Base-by-base conservation (phyloP, 768 basidiomycete genomes). In the Amanita phalloides region DNA sequence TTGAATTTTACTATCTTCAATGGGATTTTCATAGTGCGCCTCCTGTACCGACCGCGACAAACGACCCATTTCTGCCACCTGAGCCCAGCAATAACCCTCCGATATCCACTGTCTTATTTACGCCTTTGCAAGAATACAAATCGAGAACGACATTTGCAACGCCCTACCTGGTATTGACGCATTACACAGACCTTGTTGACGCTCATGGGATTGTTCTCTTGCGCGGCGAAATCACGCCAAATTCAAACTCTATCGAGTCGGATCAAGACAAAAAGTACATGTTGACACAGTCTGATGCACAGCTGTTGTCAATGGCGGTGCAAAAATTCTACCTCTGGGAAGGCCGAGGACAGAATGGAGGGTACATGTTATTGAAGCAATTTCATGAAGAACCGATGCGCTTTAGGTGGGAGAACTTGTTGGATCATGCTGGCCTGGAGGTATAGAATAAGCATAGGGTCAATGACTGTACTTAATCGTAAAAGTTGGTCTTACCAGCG, bases 101-200 rank as follows among this genome's bases (percentile, higher is more conserved):
- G 48, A 70, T 68, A 2, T 80, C 92, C 5, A 93, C 92, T 0
- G 75, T 95, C 48, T 73, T 98, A 33, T 95, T 95, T 71, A 93
- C 96, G 0, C 89, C 94, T 2, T 74, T 98, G 39, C 84, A 87
- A 57, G 95, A 97, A 68, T 99, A 90, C 77, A 95, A 96, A 66
- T 67, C 81, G 52, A 82, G 86, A 37, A 76, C 76, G 48, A 75
- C 84, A 14, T 97, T 85, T 64, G 88, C 96, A 6, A 93, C 91
- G 4, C 94, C 95, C 1, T 89, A 91, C 62, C 75, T 99, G 23
- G 86, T 88, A 21, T 61, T 97, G 36, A 97, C 94, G 3, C 81
- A 90, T 65, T 97, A 98, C 66, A 86, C 94, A 46, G 94, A 98
- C 60, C 69, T 99, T 4, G 79, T 83, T 1, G 65, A 75, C 25